phyloP scores from a whole-genome alignment of 1,284 basidiomycete genomes.

The Sanghuangporus weigelae region DNA sequence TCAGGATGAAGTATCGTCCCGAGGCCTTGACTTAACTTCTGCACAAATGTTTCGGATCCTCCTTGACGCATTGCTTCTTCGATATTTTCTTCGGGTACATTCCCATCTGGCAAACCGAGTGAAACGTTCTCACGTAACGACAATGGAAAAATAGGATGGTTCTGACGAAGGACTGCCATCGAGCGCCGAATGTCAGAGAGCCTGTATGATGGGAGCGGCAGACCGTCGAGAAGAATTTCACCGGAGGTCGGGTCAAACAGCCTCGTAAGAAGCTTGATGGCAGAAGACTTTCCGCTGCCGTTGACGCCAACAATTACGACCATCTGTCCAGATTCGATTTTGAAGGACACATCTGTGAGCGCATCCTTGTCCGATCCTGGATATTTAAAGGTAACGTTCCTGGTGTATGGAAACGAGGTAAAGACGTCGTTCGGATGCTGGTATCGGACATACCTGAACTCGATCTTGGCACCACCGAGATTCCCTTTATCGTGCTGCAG shows the following conservation, averaged over 20 bases:
- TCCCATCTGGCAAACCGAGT: slow-evolving; percentile 33
- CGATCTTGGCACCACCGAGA: slow-evolving; percentile 11
- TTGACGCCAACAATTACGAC: slow-evolving; percentile 44
- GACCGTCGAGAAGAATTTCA: slow-evolving; percentile 35
- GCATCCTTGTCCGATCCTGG: slow-evolving; percentile 36
- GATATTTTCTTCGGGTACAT: slow-evolving; percentile 21
- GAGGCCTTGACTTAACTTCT: slow-evolving; percentile 22
- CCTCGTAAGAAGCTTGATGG: slow-evolving; percentile 39
- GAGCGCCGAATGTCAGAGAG: slow-evolving; percentile 33
- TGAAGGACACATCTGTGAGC: slow-evolving; percentile 35
- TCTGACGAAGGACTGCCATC: slow-evolving; percentile 39
- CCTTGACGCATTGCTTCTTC: slow-evolving; percentile 33
- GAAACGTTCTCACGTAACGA: slow-evolving; percentile 42
- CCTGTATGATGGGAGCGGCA: slow-evolving; percentile 30
- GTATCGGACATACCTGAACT: slow-evolving; percentile 12
- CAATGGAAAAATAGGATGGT: slow-evolving; percentile 39
- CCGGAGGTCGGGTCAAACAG: slow-evolving; percentile 40
- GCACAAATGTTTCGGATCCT: slow-evolving; percentile 31
- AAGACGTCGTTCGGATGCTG: no score
- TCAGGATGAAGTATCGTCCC: slow-evolving; percentile 32
- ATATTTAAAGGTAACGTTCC: slow-evolving; percentile 43
- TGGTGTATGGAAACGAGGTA: no score
- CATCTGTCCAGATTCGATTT: slow-evolving; percentile 40
- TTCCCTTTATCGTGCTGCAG: not conserved
- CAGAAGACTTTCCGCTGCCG: slow-evolving; percentile 41